These are phyloP conservation scores for Raphanus raphanistrum DNA, from an alignment of 345 rosid species.

Conservation along the genomic window DNA sequence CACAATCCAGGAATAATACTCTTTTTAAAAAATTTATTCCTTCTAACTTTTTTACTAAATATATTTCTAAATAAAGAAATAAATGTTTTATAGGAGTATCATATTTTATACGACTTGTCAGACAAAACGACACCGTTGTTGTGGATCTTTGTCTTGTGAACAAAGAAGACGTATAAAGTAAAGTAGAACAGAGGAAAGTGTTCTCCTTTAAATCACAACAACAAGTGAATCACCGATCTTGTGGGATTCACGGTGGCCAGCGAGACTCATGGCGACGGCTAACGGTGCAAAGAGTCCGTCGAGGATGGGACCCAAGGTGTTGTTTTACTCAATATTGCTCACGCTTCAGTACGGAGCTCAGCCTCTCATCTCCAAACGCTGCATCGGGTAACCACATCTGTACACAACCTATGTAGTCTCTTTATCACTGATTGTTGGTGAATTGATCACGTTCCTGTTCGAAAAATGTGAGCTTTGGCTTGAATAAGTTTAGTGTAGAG, in stretches of 20 bases:
- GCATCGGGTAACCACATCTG: conserved; percentile 53
- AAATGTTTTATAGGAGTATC: not conserved
- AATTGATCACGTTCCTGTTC: not conserved
- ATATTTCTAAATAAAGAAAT: not conserved
- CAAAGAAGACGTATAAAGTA: conserved; percentile 24
- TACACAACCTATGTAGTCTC: not conserved
- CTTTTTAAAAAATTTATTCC: not conserved
- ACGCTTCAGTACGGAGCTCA: conserved; percentile 91
- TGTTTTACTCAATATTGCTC: conserved; percentile 71
- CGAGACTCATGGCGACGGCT: conserved; percentile 43
- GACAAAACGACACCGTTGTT: conserved; percentile 13
- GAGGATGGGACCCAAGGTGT: conserved; percentile 46
- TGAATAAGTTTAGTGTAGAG: not conserved
- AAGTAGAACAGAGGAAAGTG: not conserved
- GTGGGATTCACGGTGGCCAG: conserved; percentile 17
- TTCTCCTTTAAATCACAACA: not conserved
- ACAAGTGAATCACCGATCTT: conserved; percentile 14
- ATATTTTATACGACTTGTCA: not conserved
- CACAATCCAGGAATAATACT: not conserved
- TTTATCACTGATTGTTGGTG: not conserved
- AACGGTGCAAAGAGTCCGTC: conserved; percentile 27
- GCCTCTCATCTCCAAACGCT: conserved; percentile 93
- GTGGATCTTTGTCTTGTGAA: not conserved
- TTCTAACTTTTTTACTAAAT: not conserved
- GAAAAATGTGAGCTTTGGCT: not conserved